phyloP scores from a whole-genome alignment of 129 eudicot species.

The Apium graveolens region DNA sequence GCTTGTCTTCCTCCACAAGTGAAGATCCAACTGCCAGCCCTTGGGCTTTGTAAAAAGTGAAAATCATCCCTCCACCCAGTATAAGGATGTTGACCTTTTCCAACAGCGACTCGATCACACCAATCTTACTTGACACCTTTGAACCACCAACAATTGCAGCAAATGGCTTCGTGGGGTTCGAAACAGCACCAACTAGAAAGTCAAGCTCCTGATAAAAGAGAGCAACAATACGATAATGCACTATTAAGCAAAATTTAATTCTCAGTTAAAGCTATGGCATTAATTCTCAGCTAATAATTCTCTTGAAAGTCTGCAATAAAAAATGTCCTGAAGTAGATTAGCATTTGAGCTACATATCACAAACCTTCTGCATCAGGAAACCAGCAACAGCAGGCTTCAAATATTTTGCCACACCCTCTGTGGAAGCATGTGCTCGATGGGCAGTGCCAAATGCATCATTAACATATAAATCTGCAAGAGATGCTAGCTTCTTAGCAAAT shows the following conservation, averaged over 20 bases:
- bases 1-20: constrained; percentile 92
- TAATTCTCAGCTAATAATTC: neutral
- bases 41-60: constrained; percentile 85
- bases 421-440: constrained; percentile 96
- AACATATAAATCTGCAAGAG: constrained; percentile 76
- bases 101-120: constrained; percentile 76
- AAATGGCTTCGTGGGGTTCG: constrained; percentile 84
- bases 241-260: neutral
- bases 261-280: neutral
- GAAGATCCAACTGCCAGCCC: constrained; percentile 81
- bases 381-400: constrained; percentile 92
- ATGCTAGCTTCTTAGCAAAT: constrained; percentile 82
- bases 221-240: neutral
- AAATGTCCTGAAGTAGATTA: neutral
- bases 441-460: constrained; percentile 99
- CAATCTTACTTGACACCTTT: constrained; percentile 81
- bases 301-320: neutral
- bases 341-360: constrained; percentile 1
- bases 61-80: constrained; percentile 94
- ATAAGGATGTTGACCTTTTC: constrained; percentile 61
- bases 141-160: constrained; percentile 99
- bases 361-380: constrained; percentile 90
- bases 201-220: constrained; percentile 69
- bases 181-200: constrained; percentile 84
- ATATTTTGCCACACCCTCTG: constrained; percentile 87